These are phyloP conservation scores for Tolypocladium tundrense DNA, from an alignment of 2,329 filamentous ascomycete genomes.

Conservation along the genomic window DNA sequence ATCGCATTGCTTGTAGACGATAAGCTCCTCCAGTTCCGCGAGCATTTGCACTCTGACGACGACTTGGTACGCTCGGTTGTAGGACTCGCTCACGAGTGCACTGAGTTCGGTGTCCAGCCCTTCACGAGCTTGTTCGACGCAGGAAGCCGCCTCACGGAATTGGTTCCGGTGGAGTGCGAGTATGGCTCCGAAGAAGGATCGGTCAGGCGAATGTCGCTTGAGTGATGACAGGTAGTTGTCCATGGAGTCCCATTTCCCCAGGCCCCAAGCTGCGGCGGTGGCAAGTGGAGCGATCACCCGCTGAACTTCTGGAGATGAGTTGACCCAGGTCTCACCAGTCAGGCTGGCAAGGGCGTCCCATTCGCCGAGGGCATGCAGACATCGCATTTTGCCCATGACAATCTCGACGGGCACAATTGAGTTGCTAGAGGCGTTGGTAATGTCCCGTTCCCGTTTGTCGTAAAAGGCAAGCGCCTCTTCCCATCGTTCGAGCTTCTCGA, in stretches of 20 bases:
- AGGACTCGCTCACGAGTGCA: slow-evolving; percentile 94
- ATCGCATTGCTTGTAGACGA: slow-evolving; percentile 92
- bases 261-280: slow-evolving; percentile 90
- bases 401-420: slow-evolving; percentile 65
- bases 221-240: slow-evolving; percentile 93
- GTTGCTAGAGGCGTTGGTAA: slow-evolving; percentile 35
- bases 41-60: slow-evolving; percentile 98
- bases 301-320: slow-evolving; percentile 77
- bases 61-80: slow-evolving; percentile 95
- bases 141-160: slow-evolving; percentile 79
- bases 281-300: slow-evolving; percentile 87
- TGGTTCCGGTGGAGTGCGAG: slow-evolving; percentile 91
- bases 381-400: slow-evolving; percentile 99
- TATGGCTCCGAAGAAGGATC: slow-evolving; percentile 96
- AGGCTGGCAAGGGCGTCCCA: slow-evolving; percentile 89
- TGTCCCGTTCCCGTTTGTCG: slow-evolving; percentile 69
- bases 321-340: slow-evolving; percentile 88
- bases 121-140: slow-evolving; percentile 86
- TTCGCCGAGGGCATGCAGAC: slow-evolving; percentile 90
- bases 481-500: slow-evolving; percentile 96
- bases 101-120: slow-evolving; percentile 92
- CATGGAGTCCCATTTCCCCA: slow-evolving; percentile 97
- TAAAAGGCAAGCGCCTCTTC: slow-evolving; percentile 93
- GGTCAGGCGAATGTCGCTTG: slow-evolving; percentile 85
- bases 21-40: slow-evolving; percentile 95